Conservation (phyloP, 192 early-diverging fungal species). For the Gorgonomyces haynaldii region DNA sequence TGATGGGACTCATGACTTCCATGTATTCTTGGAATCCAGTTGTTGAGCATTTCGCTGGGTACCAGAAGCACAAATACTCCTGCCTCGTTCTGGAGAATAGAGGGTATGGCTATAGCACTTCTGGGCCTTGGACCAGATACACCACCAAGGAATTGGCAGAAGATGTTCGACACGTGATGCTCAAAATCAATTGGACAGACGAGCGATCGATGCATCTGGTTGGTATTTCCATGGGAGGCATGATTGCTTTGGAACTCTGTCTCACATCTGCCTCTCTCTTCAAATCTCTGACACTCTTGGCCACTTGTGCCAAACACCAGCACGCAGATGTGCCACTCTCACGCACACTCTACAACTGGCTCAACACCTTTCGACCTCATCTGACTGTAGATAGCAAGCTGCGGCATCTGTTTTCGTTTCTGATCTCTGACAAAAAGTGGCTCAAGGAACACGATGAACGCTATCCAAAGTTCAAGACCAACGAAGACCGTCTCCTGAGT, state of each 20-base stretch:
- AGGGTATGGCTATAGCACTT: conserved; percentile 5
- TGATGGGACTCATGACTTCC: conserved; percentile 9
- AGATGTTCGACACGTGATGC: background rate
- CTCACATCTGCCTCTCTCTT: background rate
- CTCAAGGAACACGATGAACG: background rate
- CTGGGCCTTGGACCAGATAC: background rate
- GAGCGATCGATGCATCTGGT: background rate
- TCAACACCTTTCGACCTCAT: background rate
- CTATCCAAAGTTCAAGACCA: conserved; percentile 1
- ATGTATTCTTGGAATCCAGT: conserved; percentile 5
- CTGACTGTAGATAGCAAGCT: background rate
- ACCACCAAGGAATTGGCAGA: conserved; percentile 4
- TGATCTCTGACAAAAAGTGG: conserved; percentile 6
- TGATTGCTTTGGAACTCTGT: background rate
- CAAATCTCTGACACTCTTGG: background rate
- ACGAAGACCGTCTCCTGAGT: background rate
- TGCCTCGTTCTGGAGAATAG: conserved; percentile 13
- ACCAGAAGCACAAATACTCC: conserved; percentile 4
- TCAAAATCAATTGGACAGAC: background rate
- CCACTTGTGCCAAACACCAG: conserved; percentile 6
- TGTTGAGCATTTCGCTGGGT: background rate
- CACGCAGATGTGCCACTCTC: background rate
- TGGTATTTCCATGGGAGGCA: conserved; percentile 6
- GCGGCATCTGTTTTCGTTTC: background rate
- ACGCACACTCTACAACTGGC: background rate